Percentiles rank a stretch among this genome's conserved stretches.
These are phyloP conservation scores for Lactifluus subvellereus DNA, from an alignment of 768 basidiomycete species.

Conservation along the genomic window DNA sequence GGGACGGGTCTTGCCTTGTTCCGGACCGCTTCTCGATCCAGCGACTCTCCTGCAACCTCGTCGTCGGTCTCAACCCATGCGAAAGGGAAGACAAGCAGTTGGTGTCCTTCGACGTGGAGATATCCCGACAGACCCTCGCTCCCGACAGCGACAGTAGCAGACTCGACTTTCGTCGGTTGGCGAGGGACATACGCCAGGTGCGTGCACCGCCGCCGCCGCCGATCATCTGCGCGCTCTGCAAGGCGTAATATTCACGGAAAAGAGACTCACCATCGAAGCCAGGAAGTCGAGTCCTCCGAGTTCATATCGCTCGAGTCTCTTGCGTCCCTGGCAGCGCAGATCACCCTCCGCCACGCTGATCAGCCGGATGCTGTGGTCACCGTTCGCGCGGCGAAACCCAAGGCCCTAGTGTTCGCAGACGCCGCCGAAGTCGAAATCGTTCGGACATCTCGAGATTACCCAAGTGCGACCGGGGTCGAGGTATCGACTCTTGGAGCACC, in stretches of 20 bases:
- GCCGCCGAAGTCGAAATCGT: slow-evolving; percentile 58
- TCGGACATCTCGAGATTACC: slow-evolving; percentile 40
- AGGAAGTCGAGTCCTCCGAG: slow-evolving; percentile 32
- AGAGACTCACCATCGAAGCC: background rate
- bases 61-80: slow-evolving; percentile 63
- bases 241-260: background rate
- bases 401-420: slow-evolving; percentile 60
- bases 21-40: slow-evolving; percentile 29
- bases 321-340: slow-evolving; percentile 59
- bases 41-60: slow-evolving; percentile 44
- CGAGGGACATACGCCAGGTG: slow-evolving; percentile 34
- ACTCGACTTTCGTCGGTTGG: slow-evolving; percentile 41
- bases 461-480: slow-evolving; percentile 5
- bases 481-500: slow-evolving; percentile 2
- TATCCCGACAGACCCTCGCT: slow-evolving; percentile 25
- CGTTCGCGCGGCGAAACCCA: slow-evolving; percentile 64
- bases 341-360: slow-evolving; percentile 40
- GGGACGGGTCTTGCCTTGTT: slow-evolving; percentile 20
- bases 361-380: slow-evolving; percentile 33
- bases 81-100: slow-evolving; percentile 63
- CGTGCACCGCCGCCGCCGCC: slow-evolving; percentile 30
- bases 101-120: slow-evolving; percentile 46
- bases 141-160: slow-evolving; percentile 9
- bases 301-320: slow-evolving; percentile 71
- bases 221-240: background rate